Evolutionary conservation across 257 asterid genomes (phyloP), one percentile per base, ranked within the genome.

Genomic region (Capsicum chinense): DNA sequence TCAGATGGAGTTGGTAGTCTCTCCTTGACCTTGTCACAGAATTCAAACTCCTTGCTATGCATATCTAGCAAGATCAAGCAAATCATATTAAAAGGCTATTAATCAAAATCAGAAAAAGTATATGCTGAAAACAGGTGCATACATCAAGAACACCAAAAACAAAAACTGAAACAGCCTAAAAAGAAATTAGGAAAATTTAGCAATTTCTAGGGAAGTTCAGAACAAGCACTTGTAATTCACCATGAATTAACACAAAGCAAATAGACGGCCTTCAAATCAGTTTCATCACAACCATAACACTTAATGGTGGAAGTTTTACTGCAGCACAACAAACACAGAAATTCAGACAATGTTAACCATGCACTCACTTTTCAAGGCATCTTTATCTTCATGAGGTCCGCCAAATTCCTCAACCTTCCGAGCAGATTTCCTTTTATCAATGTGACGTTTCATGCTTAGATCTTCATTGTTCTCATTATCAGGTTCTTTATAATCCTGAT

Each of bases 1-100:
- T 93, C 98, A 62, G 93, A 94, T 10, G 97, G 91, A 89, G 91
- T 93, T 71, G 76, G 89, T 76, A 97, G 89, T 85, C 94, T 92
- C 88, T 95, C 99, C 88, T 95, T 97, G 80, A 97, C 99, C 88
- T 94, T 93, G 80, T 97, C 99, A 91, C 98, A 95, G 85, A 95
- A 97, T 64, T 89, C 78, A 89, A 95, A 93, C 88, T 94, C 99
- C 42, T 86, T 88, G 89, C 92, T 91, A 87, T 92, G 92, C 91
- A 85, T 85, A 87, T 91, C 99, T 97, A 92, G 74, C 79, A 89
- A 84, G 56, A 90, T 85, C 80, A 81, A 86, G 86, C 86, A 84
- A 59, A 81, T 81, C 68, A 67, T 58, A 56, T n/a, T 39, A 70
- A 48, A 44, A 68, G 62, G 79, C 73, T 47, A 84, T 54, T 48